Conservation (phyloP, 257 asterid genomes). For the Capsicum chinense region DNA sequence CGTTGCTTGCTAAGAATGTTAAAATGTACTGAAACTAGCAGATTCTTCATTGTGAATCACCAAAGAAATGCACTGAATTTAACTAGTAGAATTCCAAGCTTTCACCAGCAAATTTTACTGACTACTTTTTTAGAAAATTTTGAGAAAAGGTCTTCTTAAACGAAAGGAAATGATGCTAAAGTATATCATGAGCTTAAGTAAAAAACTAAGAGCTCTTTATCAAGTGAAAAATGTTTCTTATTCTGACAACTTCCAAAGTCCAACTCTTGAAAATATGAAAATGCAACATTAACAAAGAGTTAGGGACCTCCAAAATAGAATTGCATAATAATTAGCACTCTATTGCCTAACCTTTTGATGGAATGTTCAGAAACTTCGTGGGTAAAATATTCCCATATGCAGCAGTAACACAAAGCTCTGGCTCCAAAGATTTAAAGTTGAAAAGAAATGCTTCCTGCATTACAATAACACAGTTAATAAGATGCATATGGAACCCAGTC, state of each 20-base stretch:
- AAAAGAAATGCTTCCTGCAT: slow-evolving; percentile 78
- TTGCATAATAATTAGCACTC: slow-evolving; percentile 15
- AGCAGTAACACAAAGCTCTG: slow-evolving; percentile 94
- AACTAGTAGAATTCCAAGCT: not conserved
- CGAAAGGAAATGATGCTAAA: not conserved
- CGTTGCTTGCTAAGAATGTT: not conserved
- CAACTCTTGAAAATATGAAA: slow-evolving; percentile 13
- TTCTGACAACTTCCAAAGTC: slow-evolving; percentile 5
- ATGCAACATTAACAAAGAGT: not conserved
- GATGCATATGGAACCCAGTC: slow-evolving; percentile 2
- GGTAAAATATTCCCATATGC: slow-evolving; percentile 97
- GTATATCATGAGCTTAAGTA: not conserved
- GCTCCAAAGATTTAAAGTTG: slow-evolving; percentile 70
- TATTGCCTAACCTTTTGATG: slow-evolving; percentile 76
- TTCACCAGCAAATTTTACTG: not conserved
- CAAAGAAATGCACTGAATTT: not conserved
- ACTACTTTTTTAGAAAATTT: not conserved
- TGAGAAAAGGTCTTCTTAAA: not conserved
- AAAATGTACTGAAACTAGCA: not conserved
- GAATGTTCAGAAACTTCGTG: slow-evolving; percentile 77
- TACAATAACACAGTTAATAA: not conserved
- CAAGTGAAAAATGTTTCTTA: slow-evolving; percentile 10
- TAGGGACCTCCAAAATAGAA: not conserved
- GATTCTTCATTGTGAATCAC: slow-evolving; percentile 5
- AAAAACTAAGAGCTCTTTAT: not conserved